These are phyloP conservation scores for Glycine soja DNA, from an alignment of 306 rosid genomes.

Conservation along the genomic window DNA sequence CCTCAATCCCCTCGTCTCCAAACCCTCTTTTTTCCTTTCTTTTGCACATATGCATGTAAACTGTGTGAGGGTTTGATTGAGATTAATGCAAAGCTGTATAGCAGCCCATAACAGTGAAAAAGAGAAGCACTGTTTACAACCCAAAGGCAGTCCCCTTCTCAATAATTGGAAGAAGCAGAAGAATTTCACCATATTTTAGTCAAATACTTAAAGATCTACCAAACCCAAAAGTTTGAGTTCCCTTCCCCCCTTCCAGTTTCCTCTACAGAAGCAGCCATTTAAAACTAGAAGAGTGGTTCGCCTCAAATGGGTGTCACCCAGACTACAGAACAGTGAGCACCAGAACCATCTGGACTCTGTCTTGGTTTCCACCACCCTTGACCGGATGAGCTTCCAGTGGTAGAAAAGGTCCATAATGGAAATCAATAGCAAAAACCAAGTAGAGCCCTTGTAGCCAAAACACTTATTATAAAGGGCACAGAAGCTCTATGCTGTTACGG, in stretches of 20 bases:
- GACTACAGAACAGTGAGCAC: background rate
- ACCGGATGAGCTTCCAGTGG: background rate
- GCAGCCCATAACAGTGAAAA: background rate
- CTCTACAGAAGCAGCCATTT: background rate
- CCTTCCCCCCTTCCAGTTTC: too few relatives aligned
- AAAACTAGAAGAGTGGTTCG: background rate
- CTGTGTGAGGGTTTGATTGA: background rate
- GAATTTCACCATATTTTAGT: background rate
- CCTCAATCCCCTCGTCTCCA: background rate
- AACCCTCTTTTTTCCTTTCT: constrained; percentile 2
- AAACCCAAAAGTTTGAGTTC: too few relatives aligned
- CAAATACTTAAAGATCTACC: too few relatives aligned
- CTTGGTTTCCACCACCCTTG: background rate
- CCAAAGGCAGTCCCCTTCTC: background rate
- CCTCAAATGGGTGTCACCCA: background rate
- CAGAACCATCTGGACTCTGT: background rate
- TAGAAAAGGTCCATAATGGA: background rate
- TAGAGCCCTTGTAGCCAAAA: constrained; percentile 69
- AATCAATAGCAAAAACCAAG: constrained; percentile 31
- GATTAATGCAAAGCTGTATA: background rate
- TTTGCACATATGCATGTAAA: background rate
- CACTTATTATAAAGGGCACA: constrained; percentile 89
- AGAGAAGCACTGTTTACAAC: background rate
- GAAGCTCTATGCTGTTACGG: constrained; percentile 82
- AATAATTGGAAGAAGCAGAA: background rate